phyloP scores from a whole-genome alignment of 495 filamentous ascomycete species.

The Tuber indicum region DNA sequence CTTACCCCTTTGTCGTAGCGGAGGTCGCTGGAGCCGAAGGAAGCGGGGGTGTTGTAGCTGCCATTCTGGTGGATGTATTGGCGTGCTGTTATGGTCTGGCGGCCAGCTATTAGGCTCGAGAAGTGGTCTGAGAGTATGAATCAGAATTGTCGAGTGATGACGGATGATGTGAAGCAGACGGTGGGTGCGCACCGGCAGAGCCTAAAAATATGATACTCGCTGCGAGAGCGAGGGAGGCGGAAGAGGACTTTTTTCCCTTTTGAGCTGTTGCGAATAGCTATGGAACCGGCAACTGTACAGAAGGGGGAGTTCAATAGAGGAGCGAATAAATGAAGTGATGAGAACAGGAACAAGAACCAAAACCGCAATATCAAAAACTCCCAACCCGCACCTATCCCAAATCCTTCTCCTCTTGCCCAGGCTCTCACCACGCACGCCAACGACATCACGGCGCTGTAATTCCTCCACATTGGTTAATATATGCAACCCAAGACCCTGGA shows the following conservation, averaged over 20 bases:
- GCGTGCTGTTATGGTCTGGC: constrained; percentile 22
- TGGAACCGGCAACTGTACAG: background rate
- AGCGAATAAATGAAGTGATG: constrained; percentile 9
- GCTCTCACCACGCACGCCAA: background rate
- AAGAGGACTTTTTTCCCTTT: constrained; percentile 13
- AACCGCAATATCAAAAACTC: background rate
- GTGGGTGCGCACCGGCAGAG: constrained; percentile 29
- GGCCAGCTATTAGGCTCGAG: constrained; percentile 33
- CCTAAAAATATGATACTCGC: constrained; percentile 11
- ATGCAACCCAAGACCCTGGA: background rate
- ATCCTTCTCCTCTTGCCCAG: too few relatives aligned
- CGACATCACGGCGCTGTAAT: background rate
- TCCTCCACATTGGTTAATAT: background rate
- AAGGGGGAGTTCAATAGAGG: background rate
- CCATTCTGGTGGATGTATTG: constrained; percentile 44
- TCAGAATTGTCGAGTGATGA: constrained; percentile 4
- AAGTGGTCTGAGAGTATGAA: constrained; percentile 28
- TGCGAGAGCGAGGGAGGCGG: constrained; percentile 17
- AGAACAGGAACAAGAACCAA: background rate
- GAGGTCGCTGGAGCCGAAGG: too few relatives aligned
- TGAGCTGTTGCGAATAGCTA: background rate
- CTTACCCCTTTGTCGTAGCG: too few relatives aligned
- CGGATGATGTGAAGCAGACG: background rate
- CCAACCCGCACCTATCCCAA: background rate
- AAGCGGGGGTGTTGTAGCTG: constrained; percentile 44